Evolutionary conservation across 164 flowering plant genomes (phyloP).

Genomic region (Stephania cephalantha): DNA sequence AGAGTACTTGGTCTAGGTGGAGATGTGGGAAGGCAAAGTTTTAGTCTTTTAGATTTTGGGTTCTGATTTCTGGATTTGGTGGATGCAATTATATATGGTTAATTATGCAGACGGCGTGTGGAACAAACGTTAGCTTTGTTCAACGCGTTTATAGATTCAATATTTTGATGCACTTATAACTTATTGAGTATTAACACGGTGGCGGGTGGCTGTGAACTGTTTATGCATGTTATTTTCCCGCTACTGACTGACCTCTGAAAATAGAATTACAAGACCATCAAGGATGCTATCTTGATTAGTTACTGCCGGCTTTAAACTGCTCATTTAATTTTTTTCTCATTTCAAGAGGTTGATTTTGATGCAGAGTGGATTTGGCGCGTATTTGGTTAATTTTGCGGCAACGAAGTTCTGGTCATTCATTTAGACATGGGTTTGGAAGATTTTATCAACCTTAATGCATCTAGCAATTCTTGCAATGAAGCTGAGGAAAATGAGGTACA

Average conservation of each 20-base stretch:
- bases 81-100: neutral
- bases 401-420: neutral
- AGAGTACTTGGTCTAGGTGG: neutral
- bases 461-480: constrained; percentile 22
- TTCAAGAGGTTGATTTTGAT: neutral
- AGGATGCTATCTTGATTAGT: too few species aligned
- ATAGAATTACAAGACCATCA: too few species aligned
- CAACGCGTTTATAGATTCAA: too few species aligned
- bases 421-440: constrained; percentile 46
- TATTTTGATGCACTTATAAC: too few species aligned
- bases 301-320: too few species aligned
- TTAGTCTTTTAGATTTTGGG: neutral
- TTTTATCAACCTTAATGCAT: constrained; percentile 25
- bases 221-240: too few species aligned
- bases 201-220: too few species aligned
- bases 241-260: too few species aligned
- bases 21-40: neutral
- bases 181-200: too few species aligned
- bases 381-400: constrained; percentile 8
- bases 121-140: too few species aligned
- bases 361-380: constrained; percentile 4
- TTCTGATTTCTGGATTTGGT: neutral
- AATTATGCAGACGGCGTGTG: too few species aligned
- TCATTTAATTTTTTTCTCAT: too few species aligned
- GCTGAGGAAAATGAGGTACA: constrained; percentile 22